Percentiles rank a stretch among this genome's conserved stretches.
Evolutionary conservation across 1,284 basidiomycete genomes (phyloP).

Genomic region (Testicularia cyperi): DNA sequence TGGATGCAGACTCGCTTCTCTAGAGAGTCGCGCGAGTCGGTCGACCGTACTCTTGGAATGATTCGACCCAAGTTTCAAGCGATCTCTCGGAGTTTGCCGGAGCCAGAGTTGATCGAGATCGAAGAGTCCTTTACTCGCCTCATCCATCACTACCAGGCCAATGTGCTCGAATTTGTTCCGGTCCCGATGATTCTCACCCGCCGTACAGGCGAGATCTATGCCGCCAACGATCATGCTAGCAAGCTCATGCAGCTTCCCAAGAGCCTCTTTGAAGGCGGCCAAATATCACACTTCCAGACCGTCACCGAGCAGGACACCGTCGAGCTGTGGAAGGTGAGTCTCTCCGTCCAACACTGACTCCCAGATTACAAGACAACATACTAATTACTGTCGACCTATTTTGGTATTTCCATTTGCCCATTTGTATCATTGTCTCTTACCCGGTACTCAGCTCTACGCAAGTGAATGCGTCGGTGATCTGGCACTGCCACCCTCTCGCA

Average conservation of each 20-base stretch:
- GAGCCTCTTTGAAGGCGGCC: constrained; percentile 23
- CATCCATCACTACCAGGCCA: constrained; percentile 24
- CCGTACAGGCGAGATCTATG: constrained; percentile 40
- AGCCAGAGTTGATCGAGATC: constrained; percentile 26
- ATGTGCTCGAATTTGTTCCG: constrained; percentile 28
- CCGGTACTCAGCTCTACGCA: background rate
- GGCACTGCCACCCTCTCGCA: constrained; percentile 3
- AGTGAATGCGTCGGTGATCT: constrained; percentile 1
- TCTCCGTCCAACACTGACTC: too few species aligned
- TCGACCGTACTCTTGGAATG: constrained; percentile 16
- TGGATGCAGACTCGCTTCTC: constrained; percentile 40
- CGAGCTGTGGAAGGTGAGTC: constrained; percentile 22
- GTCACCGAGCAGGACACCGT: constrained; percentile 23
- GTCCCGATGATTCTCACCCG: constrained; percentile 23
- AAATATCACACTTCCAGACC: constrained; percentile 36
- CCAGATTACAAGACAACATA: too few species aligned
- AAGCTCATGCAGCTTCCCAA: constrained; percentile 21
- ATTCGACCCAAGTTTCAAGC: constrained; percentile 32
- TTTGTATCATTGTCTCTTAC: too few species aligned
- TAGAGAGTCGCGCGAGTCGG: constrained; percentile 16
- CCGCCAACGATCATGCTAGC: constrained; percentile 21
- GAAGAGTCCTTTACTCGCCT: constrained; percentile 26
- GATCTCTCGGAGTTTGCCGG: constrained; percentile 18
- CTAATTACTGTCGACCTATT: too few species aligned
- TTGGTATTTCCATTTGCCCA: too few species aligned